Conservation (phyloP, 2,329 filamentous ascomycete genomes). For the Diaporthe citri region DNA sequence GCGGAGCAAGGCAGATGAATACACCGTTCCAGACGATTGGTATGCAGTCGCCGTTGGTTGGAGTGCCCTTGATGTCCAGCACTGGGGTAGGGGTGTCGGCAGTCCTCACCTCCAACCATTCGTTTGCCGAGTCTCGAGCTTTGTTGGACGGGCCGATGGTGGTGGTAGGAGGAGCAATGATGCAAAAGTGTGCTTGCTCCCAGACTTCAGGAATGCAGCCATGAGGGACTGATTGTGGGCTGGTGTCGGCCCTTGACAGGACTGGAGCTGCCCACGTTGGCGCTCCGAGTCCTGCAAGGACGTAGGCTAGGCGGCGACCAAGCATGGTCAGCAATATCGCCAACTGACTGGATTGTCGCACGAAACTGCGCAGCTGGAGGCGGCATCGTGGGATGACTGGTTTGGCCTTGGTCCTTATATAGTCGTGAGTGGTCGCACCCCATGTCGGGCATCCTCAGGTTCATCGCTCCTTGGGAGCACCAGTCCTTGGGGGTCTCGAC, state of each 20-base stretch:
- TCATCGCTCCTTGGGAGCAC: neutral
- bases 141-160: constrained; percentile 18
- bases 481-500: constrained; percentile 7
- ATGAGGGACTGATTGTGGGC: constrained; percentile 3
- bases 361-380: neutral
- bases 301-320: constrained; percentile 1
- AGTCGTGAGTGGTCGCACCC: neutral
- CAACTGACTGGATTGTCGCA: constrained; percentile 6
- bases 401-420: neutral
- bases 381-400: neutral
- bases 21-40: constrained; percentile 18
- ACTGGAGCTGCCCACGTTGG: constrained; percentile 28
- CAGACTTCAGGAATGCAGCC: constrained; percentile 20
- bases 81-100: constrained; percentile 3
- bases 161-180: constrained; percentile 23
- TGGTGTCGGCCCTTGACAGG: neutral
- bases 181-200: constrained; percentile 24
- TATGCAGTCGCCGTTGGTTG: constrained; percentile 16
- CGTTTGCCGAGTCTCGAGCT: neutral
- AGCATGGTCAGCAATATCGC: constrained; percentile 22
- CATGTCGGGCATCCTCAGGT: neutral
- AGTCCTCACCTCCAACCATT: neutral
- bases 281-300: constrained; percentile 25
- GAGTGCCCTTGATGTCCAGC: constrained; percentile 9
- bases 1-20: constrained; percentile 15